phyloP scores from a whole-genome alignment of 768 basidiomycete species.

The Lactifluus piperatus region DNA sequence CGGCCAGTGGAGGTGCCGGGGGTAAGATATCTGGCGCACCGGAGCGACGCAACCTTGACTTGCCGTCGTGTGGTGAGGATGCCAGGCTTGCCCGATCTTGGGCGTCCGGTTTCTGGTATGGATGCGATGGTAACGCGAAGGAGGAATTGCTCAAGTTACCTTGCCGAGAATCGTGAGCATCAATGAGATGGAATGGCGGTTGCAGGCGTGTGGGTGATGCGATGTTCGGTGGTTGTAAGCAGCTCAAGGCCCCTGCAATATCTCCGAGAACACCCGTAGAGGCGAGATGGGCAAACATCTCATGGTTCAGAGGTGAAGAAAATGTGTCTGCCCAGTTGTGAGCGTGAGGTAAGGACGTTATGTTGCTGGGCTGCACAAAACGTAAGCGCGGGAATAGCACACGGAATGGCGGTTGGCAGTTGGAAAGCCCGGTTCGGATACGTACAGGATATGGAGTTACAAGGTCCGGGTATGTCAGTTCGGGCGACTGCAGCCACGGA shows the following conservation, averaged over 20 bases:
- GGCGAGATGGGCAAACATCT: conserved; percentile 51
- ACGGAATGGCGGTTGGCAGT: not conserved
- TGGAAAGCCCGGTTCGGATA: not conserved
- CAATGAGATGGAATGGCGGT: not conserved
- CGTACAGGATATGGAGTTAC: conserved; percentile 16
- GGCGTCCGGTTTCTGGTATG: not conserved
- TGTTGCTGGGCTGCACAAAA: conserved; percentile 22
- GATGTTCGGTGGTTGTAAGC: conserved; percentile 34
- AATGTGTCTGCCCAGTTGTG: conserved; percentile 52
- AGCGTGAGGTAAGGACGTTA: conserved; percentile 23
- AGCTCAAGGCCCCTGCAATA: conserved; percentile 29
- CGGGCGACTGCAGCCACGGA: conserved; percentile 27
- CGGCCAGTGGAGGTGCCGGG: not conserved
- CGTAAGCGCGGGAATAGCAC: conserved; percentile 15
- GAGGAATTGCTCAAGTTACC: not conserved
- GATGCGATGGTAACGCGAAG: not conserved
- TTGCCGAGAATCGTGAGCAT: conserved; percentile 1
- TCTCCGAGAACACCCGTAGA: conserved; percentile 49
- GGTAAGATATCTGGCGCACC: not conserved
- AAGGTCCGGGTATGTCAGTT: conserved; percentile 22
- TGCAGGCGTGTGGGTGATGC: conserved; percentile 19
- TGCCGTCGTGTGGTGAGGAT: not conserved
- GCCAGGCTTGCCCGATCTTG: not conserved
- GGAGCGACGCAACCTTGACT: not conserved
- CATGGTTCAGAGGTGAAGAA: conserved; percentile 51